A percentile compares a stretch with the other conserved stretches of the same genome.
These are phyloP conservation scores for Pythium periplocum DNA, from an alignment of 352 stramenopile species.

Conservation along the genomic window DNA sequence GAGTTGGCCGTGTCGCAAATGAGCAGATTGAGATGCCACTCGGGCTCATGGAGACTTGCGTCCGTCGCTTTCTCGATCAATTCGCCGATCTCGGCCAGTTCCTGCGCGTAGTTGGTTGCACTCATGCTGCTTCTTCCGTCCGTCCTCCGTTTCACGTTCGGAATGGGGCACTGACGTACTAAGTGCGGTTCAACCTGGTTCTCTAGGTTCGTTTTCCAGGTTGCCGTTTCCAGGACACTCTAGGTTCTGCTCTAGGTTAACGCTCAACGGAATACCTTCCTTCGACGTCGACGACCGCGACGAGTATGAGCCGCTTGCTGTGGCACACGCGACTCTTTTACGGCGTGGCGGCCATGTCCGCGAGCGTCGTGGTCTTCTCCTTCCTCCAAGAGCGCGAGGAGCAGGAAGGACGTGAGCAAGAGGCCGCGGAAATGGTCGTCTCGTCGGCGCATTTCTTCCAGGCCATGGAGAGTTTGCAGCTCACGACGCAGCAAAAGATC, in stretches of 20 bases:
- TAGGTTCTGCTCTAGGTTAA: too few relatives aligned
- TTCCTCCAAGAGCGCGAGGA: constrained; percentile 79
- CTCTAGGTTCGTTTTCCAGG: too few relatives aligned
- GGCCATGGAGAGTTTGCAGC: constrained; percentile 51
- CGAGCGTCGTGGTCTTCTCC: constrained; percentile 68
- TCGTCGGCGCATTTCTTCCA: constrained; percentile 56
- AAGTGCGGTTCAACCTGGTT: too few relatives aligned
- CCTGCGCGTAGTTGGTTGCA: constrained; percentile 25
- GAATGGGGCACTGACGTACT: too few relatives aligned
- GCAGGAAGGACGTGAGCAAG: constrained; percentile 50
- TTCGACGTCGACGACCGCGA: too few relatives aligned
- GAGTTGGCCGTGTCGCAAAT: constrained; percentile 67
- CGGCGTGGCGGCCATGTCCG: constrained; percentile 74
- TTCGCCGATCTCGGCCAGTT: constrained; percentile 30
- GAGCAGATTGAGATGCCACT: constrained; percentile 73
- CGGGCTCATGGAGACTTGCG: constrained; percentile 34
- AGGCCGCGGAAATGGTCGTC: constrained; percentile 45
- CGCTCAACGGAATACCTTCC: too few relatives aligned
- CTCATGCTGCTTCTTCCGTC: too few relatives aligned
- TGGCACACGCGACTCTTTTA: constrained; percentile 58
- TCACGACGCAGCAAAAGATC: constrained; percentile 52
- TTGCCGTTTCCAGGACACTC: too few relatives aligned
- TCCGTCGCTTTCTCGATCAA: constrained; percentile 59
- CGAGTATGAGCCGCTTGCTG: constrained; percentile 26
- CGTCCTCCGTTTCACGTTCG: too few relatives aligned